A percentile compares a stretch with the other conserved stretches of the same genome.
Evolutionary conservation across 176 grass and related monocot species (phyloP).

Genomic region (Lolium perenne): DNA sequence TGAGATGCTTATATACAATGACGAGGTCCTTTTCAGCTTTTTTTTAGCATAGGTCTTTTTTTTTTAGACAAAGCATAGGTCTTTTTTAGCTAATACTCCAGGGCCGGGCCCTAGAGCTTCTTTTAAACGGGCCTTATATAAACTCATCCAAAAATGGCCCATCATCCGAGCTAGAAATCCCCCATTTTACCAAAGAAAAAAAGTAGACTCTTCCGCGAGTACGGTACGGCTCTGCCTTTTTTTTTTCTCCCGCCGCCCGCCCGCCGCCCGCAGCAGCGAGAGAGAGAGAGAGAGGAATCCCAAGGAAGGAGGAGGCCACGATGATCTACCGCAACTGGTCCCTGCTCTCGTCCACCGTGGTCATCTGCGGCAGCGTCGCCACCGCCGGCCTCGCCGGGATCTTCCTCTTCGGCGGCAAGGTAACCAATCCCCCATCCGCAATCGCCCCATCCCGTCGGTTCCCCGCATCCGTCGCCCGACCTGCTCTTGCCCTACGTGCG

Average conservation of each 20-base stretch:
- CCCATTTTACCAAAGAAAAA: no score
- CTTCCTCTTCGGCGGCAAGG: constrained; percentile 82
- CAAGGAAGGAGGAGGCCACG: background rate
- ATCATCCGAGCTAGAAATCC: no score
- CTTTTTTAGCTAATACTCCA: no score
- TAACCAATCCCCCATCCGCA: constrained; percentile 15
- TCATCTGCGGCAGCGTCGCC: constrained; percentile 80
- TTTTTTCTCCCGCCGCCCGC: background rate
- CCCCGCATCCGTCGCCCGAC: background rate
- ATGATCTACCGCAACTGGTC: constrained; percentile 96
- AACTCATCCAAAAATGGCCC: no score
- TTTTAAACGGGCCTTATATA: no score
- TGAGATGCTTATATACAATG: no score
- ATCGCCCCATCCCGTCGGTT: background rate
- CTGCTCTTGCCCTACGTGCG: no score
- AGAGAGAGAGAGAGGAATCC: background rate
- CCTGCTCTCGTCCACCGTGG: constrained; percentile 69
- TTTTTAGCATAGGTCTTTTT: no score
- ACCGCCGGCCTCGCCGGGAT: constrained; percentile 67
- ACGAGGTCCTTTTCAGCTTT: no score
- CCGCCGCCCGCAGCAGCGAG: background rate
- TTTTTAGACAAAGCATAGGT: no score
- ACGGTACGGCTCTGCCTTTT: background rate
- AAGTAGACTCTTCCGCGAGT: no score
- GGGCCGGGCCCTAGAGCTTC: no score